Percentiles rank a stretch among this genome's conserved stretches.
phyloP scores from a whole-genome alignment of 2,329 filamentous ascomycete species.

The Colletotrichum tanaceti region DNA sequence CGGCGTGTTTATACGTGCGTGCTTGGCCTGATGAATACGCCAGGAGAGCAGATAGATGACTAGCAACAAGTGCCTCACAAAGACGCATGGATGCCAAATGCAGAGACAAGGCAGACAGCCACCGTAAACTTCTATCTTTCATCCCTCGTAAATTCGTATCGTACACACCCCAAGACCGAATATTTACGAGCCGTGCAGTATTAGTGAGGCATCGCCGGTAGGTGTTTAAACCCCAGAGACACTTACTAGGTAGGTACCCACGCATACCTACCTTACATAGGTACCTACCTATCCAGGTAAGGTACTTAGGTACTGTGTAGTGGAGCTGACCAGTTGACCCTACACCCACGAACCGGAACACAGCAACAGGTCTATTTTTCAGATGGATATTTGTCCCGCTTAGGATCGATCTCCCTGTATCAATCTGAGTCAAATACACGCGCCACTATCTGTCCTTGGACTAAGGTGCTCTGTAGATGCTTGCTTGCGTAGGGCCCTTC shows the following conservation, averaged over 20 bases:
- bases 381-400: conserved; percentile 31
- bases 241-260: too few species aligned
- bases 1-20: conserved; percentile 12
- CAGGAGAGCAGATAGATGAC: background rate
- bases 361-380: conserved; percentile 24
- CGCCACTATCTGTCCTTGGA: conserved; percentile 6
- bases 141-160: conserved; percentile 5
- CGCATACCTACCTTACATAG: too few species aligned
- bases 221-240: background rate
- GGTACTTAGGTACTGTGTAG: background rate
- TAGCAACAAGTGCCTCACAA: background rate
- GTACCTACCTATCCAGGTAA: too few species aligned
- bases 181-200: conserved; percentile 27
- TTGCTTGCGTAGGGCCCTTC: background rate
- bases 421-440: background rate
- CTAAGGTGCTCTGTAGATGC: too few species aligned
- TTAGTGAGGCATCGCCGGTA: background rate
- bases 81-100: background rate
- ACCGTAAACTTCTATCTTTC: background rate
- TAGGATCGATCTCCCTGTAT: conserved; percentile 3
- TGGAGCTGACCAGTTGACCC: conserved; percentile 4
- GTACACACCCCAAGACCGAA: background rate
- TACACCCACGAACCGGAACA: conserved; percentile 22
- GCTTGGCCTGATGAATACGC: background rate
- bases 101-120: background rate